Percentiles rank a stretch among this genome's conserved stretches.
Conservation (phyloP, 805 yeast genomes). For the Wickerhamiella azymoides region DNA sequence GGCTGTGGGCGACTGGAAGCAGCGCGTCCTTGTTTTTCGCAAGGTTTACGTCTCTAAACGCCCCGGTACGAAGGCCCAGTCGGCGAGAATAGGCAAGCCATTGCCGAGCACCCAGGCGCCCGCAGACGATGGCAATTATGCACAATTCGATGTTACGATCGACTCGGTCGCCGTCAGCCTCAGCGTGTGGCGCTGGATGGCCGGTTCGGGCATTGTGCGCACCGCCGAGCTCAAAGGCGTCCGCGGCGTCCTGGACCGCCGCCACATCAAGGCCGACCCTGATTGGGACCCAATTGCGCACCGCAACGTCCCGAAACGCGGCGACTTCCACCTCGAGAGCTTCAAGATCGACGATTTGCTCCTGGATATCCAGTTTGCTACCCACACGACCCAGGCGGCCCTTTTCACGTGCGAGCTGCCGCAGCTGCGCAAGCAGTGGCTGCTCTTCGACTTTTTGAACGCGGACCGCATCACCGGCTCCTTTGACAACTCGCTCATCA, state of each 20-base stretch:
- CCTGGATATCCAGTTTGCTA: slow-evolving; percentile 71
- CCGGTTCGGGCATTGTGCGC: slow-evolving; percentile 76
- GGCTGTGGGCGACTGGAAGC: slow-evolving; percentile 90
- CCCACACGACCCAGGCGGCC: slow-evolving; percentile 31
- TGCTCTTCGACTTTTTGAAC: slow-evolving; percentile 72
- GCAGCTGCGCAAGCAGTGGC: slow-evolving; percentile 78
- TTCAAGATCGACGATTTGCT: slow-evolving; percentile 75
- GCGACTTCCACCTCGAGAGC: slow-evolving; percentile 84
- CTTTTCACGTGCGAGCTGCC: slow-evolving; percentile 78
- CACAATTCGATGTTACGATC: slow-evolving; percentile 85
- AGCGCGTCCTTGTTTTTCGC: slow-evolving; percentile 68
- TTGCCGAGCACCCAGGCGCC: slow-evolving; percentile 9
- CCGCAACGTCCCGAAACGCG: slow-evolving; percentile 55
- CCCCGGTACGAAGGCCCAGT: slow-evolving; percentile 43
- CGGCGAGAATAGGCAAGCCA: slow-evolving; percentile 38
- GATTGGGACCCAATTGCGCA: slow-evolving; percentile 75
- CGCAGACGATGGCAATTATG: slow-evolving; percentile 80
- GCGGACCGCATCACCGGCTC: slow-evolving; percentile 81
- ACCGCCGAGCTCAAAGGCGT: slow-evolving; percentile 71
- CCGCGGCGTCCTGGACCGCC: slow-evolving; percentile 85
- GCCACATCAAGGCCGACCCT: slow-evolving; percentile 71
- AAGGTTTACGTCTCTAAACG: slow-evolving; percentile 78
- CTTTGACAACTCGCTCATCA: slow-evolving; percentile 84
- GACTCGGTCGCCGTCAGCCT: slow-evolving; percentile 72
- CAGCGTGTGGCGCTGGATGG: slow-evolving; percentile 74